Base-by-base conservation (phyloP, 2,329 filamentous ascomycete genomes). In the Ceratocystis cubensis region DNA sequence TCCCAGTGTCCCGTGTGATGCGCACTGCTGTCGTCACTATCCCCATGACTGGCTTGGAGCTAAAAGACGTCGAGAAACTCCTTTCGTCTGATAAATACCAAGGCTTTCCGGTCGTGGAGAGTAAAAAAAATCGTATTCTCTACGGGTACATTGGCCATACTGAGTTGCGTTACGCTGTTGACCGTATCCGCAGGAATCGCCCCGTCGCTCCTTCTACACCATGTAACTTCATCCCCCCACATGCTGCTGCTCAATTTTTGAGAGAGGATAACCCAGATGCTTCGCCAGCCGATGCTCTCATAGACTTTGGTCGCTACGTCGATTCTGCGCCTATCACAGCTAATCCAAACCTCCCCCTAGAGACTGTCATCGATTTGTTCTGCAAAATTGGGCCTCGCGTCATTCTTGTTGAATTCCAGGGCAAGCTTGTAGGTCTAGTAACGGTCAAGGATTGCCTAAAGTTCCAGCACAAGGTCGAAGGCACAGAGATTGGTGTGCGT, bases 331-430 rank as follows among this genome's bases (percentile, higher is more conserved):
- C 94, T 0, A 84, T 99, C 1, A 89, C 91, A 0, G 92, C 92
- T 0, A 94, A 99, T 73, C 94, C 94, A 0, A 86, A 91, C 1
- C 84, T 97, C 0, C 89, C 93, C 0, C 84, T 99, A 0, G 94
- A 99, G 76, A 99, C 94, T 0, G 93, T 96, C 41, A 96, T 99
- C 91, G 94, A 99, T 73, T 81, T 99, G 10, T 99, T 99, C 80
- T 93, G 93, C 75, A 99, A 97, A 78, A 95, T 99, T 74, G 94
- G 94, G 0, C 94, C 93, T 0, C 84, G 94, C 1, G 91, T 96
- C 5, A 93, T 99, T 63, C 81, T 99, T 2, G 88, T 96, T 48
- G 94, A 99, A 75, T 88, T 96, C 73, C 88, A 89, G 67, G 94
- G 94, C 15, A 84, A 84, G 63, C 81, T 99, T 1, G 84, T 83